Evolutionary conservation across 2,329 filamentous ascomycete species (phyloP).

Genomic region (Fusarium musae): DNA sequence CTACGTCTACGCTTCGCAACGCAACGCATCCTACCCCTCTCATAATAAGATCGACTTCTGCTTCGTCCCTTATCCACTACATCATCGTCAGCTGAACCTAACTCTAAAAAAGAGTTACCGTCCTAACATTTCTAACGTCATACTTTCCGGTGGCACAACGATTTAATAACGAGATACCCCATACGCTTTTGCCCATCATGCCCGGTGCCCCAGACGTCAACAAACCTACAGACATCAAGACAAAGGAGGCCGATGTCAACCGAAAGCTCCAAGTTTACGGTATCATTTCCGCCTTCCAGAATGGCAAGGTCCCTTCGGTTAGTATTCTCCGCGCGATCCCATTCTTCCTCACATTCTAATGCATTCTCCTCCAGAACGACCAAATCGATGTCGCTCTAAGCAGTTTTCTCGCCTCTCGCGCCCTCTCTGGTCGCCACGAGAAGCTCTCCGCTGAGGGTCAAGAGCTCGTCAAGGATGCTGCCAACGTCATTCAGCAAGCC

Average conservation of each 20-base stretch:
- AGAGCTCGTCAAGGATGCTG: constrained; percentile 79
- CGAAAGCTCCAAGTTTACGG: constrained; percentile 95
- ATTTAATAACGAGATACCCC: constrained; percentile 32
- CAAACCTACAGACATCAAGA: constrained; percentile 75
- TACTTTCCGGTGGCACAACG: constrained; percentile 14
- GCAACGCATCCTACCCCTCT: not conserved
- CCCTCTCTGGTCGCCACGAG: constrained; percentile 75
- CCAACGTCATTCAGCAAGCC: constrained; percentile 82
- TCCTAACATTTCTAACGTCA: not conserved
- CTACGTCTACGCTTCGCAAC: constrained; percentile 9
- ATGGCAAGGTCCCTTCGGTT: constrained; percentile 91
- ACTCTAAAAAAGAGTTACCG: constrained; percentile 10
- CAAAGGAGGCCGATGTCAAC: constrained; percentile 89
- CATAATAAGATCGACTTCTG: constrained; percentile 22
- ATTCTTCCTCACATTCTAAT: not conserved
- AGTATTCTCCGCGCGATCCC: constrained; percentile 46
- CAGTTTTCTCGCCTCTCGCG: constrained; percentile 80
- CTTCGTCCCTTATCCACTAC: constrained; percentile 9
- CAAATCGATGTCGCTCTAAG: constrained; percentile 96
- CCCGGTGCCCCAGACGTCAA: constrained; percentile 67
- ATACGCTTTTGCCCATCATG: constrained; percentile 46
- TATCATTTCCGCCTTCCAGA: constrained; percentile 85
- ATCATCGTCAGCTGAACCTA: not conserved
- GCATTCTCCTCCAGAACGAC: constrained; percentile 71
- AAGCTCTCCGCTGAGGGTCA: constrained; percentile 87